Evolutionary conservation across 1,139 yeast genomes (phyloP).

Genomic region (Suhomyces guaymorum): DNA sequence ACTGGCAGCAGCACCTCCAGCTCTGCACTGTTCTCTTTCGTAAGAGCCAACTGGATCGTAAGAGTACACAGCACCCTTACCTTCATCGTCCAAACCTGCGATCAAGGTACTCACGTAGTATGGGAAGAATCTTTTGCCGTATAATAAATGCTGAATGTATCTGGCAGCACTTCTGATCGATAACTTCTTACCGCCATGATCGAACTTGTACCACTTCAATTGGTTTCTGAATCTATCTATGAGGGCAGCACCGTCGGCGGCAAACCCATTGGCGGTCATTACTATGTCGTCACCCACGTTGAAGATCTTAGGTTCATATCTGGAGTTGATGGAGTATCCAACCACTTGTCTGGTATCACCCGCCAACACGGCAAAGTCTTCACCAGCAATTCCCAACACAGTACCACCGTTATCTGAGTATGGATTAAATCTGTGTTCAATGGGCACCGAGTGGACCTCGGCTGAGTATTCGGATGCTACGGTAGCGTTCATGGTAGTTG

Average conservation of each 20-base stretch:
- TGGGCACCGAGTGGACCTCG: conserved; percentile 59
- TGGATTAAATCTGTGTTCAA: conserved; percentile 93
- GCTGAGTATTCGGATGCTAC: conserved; percentile 63
- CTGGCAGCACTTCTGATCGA: conserved; percentile 80
- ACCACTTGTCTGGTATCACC: conserved; percentile 97
- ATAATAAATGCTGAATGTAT: conserved; percentile 83
- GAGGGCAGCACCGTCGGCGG: conserved; percentile 91
- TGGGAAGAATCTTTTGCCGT: conserved; percentile 94
- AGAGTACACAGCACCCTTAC: conserved; percentile 92
- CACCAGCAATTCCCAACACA: conserved; percentile 95
- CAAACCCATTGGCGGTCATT: conserved; percentile 93
- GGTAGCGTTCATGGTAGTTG: conserved; percentile 30
- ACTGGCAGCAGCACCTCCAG: conserved; percentile 97
- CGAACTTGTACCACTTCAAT: conserved; percentile 91
- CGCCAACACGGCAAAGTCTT: conserved; percentile 93
- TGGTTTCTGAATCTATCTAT: conserved; percentile 74
- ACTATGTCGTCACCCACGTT: conserved; percentile 86
- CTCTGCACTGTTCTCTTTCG: conserved; percentile 95
- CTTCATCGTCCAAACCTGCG: conserved; percentile 93
- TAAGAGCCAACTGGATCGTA: conserved; percentile 98
- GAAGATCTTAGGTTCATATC: conserved; percentile 89
- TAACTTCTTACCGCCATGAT: conserved; percentile 71
- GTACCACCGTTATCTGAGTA: conserved; percentile 98
- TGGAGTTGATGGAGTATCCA: conserved; percentile 90
- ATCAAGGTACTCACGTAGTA: conserved; percentile 93